Base-by-base conservation (phyloP, 768 basidiomycete species). In the Lentinula aciculospora region DNA sequence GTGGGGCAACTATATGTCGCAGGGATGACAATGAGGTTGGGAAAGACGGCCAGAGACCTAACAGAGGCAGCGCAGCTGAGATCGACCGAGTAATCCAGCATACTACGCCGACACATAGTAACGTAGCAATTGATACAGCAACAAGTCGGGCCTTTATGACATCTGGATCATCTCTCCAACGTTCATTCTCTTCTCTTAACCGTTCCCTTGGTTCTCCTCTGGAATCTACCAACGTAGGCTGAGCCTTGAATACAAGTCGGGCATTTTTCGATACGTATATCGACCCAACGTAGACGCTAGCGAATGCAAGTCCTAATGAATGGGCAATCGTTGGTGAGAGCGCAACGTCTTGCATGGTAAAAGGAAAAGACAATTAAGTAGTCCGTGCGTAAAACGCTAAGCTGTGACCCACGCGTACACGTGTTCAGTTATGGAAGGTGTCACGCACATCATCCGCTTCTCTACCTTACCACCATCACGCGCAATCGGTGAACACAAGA, bases 111-210 rank as follows among this genome's bases (percentile, higher is more conserved):
- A 88, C 82, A 62, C 84, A 86, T 0, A 80, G 58, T 0, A 81
- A 40, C 1, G 90, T 92, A 42, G 87, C 86, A 27, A 81, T 42
- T 25, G 75, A 74, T 4, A 88, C 94, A 3, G 89, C 88, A 15
- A 76, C 65, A 54, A 97, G 72, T 21, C 96, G 78, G 4, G 89
- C 86, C n/a, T 79, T 77, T 60, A 98, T 94, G 4, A 96, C 90
- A 37, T 80, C 80, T 1, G 94, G 87, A 65, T 96, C 89, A 67
- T 98, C 88, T 60, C 95, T 79, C 81, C 83, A 85, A 21, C 79
- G 73, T 57, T 83, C 82, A 44, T 76, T 65, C 27, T 57, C 63
- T 61, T 28, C 66, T 32, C 49, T 69, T 69, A 28, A 39, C 61
- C 46, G 67, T 55, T 50, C 54, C 63, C 47, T 58, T 54, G 47